A percentile compares a stretch with the other conserved stretches of the same genome.
Evolutionary conservation across 2,329 filamentous ascomycete genomes (phyloP).

Genomic region (Juglanconis sp.): DNA sequence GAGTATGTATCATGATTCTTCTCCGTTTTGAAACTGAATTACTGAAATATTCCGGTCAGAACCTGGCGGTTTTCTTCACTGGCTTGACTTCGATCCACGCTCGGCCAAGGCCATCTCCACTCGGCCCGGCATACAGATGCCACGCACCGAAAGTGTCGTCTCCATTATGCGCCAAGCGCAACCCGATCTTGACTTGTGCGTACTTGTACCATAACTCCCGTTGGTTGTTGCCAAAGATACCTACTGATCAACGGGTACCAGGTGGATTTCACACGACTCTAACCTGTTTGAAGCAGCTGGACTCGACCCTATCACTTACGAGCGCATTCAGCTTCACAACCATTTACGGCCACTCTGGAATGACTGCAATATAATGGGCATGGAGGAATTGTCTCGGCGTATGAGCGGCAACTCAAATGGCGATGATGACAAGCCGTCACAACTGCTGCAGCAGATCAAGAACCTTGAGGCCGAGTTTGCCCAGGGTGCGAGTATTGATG

Average conservation of each 20-base stretch:
- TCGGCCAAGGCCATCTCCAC: not conserved
- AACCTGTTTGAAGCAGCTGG: not conserved
- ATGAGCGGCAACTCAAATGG: not conserved
- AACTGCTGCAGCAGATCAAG: not conserved
- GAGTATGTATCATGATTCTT: not conserved
- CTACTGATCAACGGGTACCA: not conserved
- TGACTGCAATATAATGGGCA: not conserved
- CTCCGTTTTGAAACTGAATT: not conserved
- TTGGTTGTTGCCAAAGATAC: not conserved
- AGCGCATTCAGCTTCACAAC: not conserved
- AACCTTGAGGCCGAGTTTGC: not conserved
- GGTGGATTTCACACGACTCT: not conserved
- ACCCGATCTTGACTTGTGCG: conserved; percentile 1
- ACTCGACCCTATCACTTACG: not conserved
- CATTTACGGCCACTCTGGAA: not conserved
- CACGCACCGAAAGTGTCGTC: not conserved
- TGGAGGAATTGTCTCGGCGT: not conserved
- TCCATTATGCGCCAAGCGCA: not conserved
- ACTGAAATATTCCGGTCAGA: not conserved
- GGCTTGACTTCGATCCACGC: not conserved
- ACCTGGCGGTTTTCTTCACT: not conserved
- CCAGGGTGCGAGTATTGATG: not conserved
- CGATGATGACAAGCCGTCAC: not conserved
- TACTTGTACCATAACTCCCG: not conserved
- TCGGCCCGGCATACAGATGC: not conserved